A percentile compares a stretch with the other conserved stretches of the same genome.
Evolutionary conservation across 768 basidiomycete genomes (phyloP).

Genomic region (Neoboletus subvelutipes): DNA sequence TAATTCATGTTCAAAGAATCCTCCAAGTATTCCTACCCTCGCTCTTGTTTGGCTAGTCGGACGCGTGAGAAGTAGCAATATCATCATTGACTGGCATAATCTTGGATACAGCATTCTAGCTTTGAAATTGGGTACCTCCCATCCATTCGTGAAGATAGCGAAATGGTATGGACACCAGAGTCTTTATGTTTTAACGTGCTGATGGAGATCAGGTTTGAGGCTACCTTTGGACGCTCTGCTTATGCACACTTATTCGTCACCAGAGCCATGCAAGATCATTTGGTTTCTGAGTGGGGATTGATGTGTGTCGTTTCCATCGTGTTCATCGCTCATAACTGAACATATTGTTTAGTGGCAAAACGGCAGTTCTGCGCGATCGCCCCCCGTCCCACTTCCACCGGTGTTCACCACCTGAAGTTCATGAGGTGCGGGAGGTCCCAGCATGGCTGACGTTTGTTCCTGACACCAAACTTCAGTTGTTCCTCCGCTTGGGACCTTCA

Average conservation of each 20-base stretch:
- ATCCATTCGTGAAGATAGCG: conserved; percentile 71
- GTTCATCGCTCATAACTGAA: conserved; percentile 4
- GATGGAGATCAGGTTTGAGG: conserved; percentile 67
- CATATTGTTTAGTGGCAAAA: conserved; percentile 59
- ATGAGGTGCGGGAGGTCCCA: conserved; percentile 55
- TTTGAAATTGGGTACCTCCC: conserved; percentile 67
- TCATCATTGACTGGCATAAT: conserved; percentile 99
- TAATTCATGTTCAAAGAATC: conserved; percentile 61
- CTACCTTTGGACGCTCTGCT: conserved; percentile 72
- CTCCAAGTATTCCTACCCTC: conserved; percentile 93
- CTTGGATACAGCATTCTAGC: conserved; percentile 92
- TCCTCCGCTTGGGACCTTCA: conserved; percentile 45
- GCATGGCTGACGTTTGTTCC: neutral
- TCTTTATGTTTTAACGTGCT: neutral
- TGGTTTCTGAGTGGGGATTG: conserved; percentile 73
- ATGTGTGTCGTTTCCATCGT: conserved; percentile 48
- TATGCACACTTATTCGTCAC: conserved; percentile 95
- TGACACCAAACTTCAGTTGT: conserved; percentile 39
- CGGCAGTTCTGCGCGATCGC: conserved; percentile 81
- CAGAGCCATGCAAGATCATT: conserved; percentile 71
- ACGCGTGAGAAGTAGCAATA: conserved; percentile 66
- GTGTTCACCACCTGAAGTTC: conserved; percentile 65
- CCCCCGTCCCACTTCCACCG: conserved; percentile 84
- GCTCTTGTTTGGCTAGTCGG: conserved; percentile 78
- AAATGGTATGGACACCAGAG: conserved; percentile 53